A percentile compares a stretch with the other conserved stretches of the same genome.
These are phyloP conservation scores for Ballota nigra DNA, from an alignment of 257 asterid genomes.

Conservation along the genomic window DNA sequence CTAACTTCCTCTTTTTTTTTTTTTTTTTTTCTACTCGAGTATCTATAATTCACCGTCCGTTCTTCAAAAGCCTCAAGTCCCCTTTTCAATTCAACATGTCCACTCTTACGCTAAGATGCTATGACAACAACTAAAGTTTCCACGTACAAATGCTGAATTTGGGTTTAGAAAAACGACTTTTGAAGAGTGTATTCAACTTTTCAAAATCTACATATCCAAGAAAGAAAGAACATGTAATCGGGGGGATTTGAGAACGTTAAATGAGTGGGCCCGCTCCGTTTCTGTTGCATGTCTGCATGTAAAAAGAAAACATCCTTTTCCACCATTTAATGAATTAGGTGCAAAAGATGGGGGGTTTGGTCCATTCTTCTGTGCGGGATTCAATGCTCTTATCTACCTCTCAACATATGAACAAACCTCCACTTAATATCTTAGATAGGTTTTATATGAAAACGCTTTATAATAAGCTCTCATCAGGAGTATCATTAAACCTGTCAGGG, in stretches of 20 bases:
- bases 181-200: not conserved
- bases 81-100: not conserved
- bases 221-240: not conserved
- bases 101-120: not conserved
- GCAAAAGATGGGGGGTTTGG: constrained; percentile 22
- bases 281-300: constrained; percentile 8
- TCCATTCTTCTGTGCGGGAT: constrained; percentile 15
- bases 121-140: not conserved
- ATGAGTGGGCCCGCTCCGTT: constrained; percentile 1
- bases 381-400: constrained; percentile 21
- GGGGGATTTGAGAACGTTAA: not conserved
- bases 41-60: too few relatives aligned
- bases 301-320: constrained; percentile 15
- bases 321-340: constrained; percentile 40
- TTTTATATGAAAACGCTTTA: too few relatives aligned
- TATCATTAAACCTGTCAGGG: too few relatives aligned
- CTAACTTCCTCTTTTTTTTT: too few relatives aligned
- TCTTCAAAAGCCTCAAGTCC: too few relatives aligned
- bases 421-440: too few relatives aligned
- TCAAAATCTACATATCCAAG: not conserved
- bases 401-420: not conserved
- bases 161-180: not conserved
- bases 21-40: too few relatives aligned
- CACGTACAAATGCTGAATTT: not conserved
- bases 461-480: too few relatives aligned